Evolutionary conservation across 2,329 filamentous ascomycete genomes (phyloP).

Genomic region (Alternaria alternata): DNA sequence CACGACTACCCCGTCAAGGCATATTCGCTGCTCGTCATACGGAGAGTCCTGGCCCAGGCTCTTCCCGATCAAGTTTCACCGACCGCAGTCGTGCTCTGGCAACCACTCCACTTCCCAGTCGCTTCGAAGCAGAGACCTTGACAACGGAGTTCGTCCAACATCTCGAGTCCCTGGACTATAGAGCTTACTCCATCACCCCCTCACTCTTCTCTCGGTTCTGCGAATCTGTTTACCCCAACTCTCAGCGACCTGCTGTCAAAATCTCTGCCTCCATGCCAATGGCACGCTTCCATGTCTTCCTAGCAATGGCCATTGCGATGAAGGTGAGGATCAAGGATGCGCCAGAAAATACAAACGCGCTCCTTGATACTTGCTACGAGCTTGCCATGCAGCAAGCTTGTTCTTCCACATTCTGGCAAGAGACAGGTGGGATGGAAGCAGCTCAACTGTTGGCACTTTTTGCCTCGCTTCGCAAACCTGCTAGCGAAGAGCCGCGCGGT

Average conservation of each 20-base stretch:
- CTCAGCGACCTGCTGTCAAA: constrained; percentile 28
- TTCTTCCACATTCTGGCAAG: constrained; percentile 45
- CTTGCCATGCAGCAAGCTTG: constrained; percentile 47
- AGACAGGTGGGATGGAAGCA: constrained; percentile 43
- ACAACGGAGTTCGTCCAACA: constrained; percentile 45
- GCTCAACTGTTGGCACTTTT: constrained; percentile 44
- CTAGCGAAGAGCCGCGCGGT: constrained; percentile 26
- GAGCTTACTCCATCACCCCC: constrained; percentile 37
- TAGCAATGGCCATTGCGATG: constrained; percentile 49
- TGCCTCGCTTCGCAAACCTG: constrained; percentile 38
- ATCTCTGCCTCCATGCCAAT: constrained; percentile 39
- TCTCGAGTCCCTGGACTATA: constrained; percentile 35
- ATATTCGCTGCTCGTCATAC: constrained; percentile 40
- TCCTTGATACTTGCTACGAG: constrained; percentile 48
- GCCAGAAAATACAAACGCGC: constrained; percentile 40
- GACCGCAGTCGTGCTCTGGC: constrained; percentile 45
- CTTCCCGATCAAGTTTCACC: constrained; percentile 40
- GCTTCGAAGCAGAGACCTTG: constrained; percentile 49
- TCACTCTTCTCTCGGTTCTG: constrained; percentile 40
- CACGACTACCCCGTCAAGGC: constrained; percentile 41
- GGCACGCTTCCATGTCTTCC: constrained; percentile 49
- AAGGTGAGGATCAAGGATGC: constrained; percentile 43
- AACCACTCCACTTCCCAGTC: constrained; percentile 42
- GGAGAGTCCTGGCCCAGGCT: constrained; percentile 37
- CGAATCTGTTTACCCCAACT: constrained; percentile 45